phyloP scores from a whole-genome alignment of 805 yeast genomes.

The Pichia nanzhaoensis region DNA sequence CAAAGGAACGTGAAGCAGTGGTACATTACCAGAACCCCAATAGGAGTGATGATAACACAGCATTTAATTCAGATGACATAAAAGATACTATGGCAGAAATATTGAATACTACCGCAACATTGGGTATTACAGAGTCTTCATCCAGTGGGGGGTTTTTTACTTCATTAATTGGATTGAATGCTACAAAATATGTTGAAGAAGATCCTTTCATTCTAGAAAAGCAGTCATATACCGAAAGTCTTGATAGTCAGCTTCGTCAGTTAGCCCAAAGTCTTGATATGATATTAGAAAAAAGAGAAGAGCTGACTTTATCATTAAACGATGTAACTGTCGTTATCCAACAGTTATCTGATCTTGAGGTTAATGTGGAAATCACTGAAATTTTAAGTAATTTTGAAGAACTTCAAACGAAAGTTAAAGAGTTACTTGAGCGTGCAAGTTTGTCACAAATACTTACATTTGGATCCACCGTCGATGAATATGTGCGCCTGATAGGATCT shows the following conservation, averaged over 20 bases:
- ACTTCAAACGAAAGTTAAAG: constrained; percentile 63
- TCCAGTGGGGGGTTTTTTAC: constrained; percentile 52
- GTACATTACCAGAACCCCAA: constrained; percentile 19
- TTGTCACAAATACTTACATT: constrained; percentile 81
- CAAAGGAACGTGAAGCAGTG: constrained; percentile 59
- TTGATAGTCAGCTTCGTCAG: constrained; percentile 67
- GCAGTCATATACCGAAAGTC: constrained; percentile 57
- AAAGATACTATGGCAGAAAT: constrained; percentile 25
- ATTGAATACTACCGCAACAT: constrained; percentile 18
- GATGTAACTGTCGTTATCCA: constrained; percentile 52
- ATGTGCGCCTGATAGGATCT: constrained; percentile 69
- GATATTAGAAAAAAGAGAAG: constrained; percentile 69
- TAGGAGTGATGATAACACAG: constrained; percentile 7
- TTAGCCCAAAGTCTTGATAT: constrained; percentile 66
- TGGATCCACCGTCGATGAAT: constrained; percentile 85
- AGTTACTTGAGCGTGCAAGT: constrained; percentile 68
- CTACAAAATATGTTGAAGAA: constrained; percentile 61
- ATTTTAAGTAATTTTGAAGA: constrained; percentile 65
- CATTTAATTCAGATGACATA: constrained; percentile 8
- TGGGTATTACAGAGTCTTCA: constrained; percentile 17
- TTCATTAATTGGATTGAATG: constrained; percentile 59
- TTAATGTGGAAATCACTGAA: constrained; percentile 58
- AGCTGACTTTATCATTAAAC: constrained; percentile 58
- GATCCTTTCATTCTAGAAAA: constrained; percentile 73
- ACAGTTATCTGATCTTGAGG: constrained; percentile 65